phyloP scores from a whole-genome alignment of 129 eudicot genomes.

The Glebionis coronaria region DNA sequence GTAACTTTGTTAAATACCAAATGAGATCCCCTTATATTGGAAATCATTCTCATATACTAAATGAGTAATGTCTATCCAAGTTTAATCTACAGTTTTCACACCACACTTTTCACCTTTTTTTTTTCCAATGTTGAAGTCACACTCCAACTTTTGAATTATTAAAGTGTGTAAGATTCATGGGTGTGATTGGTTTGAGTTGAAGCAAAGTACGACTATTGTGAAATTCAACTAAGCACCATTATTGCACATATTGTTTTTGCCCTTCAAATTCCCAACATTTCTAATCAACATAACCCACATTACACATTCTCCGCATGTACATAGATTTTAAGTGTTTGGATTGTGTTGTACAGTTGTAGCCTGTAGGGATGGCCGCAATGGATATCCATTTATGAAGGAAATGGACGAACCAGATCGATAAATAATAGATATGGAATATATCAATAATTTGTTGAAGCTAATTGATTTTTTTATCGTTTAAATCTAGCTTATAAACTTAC shows the following conservation, averaged over 20 bases:
- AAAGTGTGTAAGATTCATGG: conserved; percentile 17
- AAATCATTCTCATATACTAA: not conserved
- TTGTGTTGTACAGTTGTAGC: no score
- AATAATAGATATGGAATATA: no score
- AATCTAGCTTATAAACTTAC: no score
- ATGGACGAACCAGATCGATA: no score
- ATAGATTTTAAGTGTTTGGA: not conserved
- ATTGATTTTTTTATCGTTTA: no score
- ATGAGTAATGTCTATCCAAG: not conserved
- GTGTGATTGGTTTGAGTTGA: conserved; percentile 31
- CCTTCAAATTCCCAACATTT: conserved; percentile 36
- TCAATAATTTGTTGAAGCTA: no score
- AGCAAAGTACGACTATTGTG: conserved; percentile 35
- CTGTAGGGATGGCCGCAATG: no score
- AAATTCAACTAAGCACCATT: conserved; percentile 30
- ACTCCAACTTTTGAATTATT: conserved; percentile 30
- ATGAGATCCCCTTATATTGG: not conserved
- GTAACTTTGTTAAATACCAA: not conserved
- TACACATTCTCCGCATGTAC: not conserved
- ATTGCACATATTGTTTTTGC: conserved; percentile 30
- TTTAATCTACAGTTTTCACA: conserved; percentile 11
- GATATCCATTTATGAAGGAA: no score
- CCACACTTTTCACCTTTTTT: not conserved
- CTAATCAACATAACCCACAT: conserved; percentile 21
- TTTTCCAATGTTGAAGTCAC: conserved; percentile 11